Base-by-base conservation (phyloP, 257 asterid species). In the Solanum bulbocastanum region DNA sequence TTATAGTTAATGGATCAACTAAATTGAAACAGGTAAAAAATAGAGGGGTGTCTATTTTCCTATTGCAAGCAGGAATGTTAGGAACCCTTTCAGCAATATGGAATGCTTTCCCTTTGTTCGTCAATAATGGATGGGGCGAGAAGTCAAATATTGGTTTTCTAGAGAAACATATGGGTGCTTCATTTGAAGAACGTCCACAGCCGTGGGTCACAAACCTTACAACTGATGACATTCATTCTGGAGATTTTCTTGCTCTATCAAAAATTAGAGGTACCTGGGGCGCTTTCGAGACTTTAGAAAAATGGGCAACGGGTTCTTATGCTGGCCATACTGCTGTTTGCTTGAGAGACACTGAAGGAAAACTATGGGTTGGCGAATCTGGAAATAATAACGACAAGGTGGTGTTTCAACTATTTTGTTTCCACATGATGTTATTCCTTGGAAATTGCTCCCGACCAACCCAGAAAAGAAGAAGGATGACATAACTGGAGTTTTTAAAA, bases 221-320 rank as follows among this genome's bases (percentile, higher is more conserved):
- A 12, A 87, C 72, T 39, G 98, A 92, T n/a, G 95, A 94, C 39
- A 92, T 96, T 88, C 95, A 95, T 86, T 95, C 99, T 33, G 98
- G 98, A 42, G 98, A 95, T 92, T 96, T 95, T 81, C 92, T 96
- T 36, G 98, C 93, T 0, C 76, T 96, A 86, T 96, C 99, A 42
- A 96, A 96, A 89, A 93, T 96, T 58, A 92, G 94, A 85, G 99
- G 99, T 65, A 91, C 95, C 58, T 95, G 98, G 98, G 99, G 99
- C 71, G 99, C 94, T 66, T 94, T 96, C 83, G 98, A 96, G 95
- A 94, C 99, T 33, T 83, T 94, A 7, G 99, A 96, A 91, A 96
- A 95, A 91, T 95, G 98, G 98, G 96, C 94, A 71, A 95, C 94
- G 3, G 98, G 98, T 16, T 87, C 98, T 85, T 95, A 94, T 93